Evolutionary conservation across 2,329 filamentous ascomycete genomes (phyloP).

Genomic region (Diplodia scrobiculata): DNA sequence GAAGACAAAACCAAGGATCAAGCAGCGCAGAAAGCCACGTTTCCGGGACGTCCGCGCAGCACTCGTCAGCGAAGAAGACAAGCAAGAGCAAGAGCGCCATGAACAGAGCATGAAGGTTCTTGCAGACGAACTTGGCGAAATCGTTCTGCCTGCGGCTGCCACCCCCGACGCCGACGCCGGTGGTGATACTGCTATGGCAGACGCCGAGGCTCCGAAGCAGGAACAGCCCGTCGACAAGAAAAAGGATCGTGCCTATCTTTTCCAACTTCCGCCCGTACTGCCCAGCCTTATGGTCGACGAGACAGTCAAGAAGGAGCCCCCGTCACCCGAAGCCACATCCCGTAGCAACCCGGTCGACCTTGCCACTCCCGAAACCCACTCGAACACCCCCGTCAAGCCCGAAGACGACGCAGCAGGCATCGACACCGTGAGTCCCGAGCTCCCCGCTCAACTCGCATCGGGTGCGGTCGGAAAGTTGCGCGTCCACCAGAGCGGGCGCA

Average conservation of each 20-base stretch:
- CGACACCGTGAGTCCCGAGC: constrained; percentile 6
- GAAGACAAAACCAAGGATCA: constrained; percentile 37
- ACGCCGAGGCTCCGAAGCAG: constrained; percentile 28
- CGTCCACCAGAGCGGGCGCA: constrained; percentile 63
- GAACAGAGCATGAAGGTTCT: constrained; percentile 52
- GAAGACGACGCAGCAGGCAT: constrained; percentile 37
- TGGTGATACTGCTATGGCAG: constrained; percentile 48
- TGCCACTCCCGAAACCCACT: neutral
- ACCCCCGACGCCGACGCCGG: constrained; percentile 33
- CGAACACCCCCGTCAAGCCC: constrained; percentile 36
- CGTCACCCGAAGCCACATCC: constrained; percentile 11
- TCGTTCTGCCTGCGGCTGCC: constrained; percentile 31
- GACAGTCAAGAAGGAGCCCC: constrained; percentile 33
- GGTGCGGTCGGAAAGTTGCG: constrained; percentile 63
- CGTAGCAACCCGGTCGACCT: constrained; percentile 23
- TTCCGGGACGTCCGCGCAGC: constrained; percentile 32
- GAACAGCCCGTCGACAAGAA: constrained; percentile 45
- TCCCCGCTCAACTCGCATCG: constrained; percentile 49
- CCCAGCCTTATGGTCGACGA: constrained; percentile 55
- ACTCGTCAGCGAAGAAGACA: constrained; percentile 57
- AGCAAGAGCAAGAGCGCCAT: constrained; percentile 54
- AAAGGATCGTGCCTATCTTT: constrained; percentile 61
- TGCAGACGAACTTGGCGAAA: constrained; percentile 51
- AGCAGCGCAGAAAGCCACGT: constrained; percentile 31
- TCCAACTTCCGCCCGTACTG: constrained; percentile 65